Conservation (phyloP, 2,329 filamentous ascomycete species). For the Thielaviopsis populi region DNA sequence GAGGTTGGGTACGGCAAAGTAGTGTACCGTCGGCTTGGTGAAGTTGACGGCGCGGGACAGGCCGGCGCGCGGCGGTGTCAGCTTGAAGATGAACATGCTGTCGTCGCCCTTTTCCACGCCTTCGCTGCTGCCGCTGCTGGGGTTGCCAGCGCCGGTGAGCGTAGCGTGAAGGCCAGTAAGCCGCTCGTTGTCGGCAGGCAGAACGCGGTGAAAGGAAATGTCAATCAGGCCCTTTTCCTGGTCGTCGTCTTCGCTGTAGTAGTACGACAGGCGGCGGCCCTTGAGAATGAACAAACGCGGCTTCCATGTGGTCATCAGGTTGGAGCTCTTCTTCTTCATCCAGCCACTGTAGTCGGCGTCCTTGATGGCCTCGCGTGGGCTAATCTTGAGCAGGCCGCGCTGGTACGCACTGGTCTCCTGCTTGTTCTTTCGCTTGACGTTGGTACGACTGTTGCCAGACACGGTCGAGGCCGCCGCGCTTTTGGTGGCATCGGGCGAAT, state of each 20-base stretch:
- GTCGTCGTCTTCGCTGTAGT: constrained; percentile 83
- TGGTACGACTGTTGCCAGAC: constrained; percentile 30
- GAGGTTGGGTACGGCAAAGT: constrained; percentile 88
- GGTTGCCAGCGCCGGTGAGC: constrained; percentile 65
- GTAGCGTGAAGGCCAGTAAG: constrained; percentile 84
- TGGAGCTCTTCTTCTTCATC: constrained; percentile 99
- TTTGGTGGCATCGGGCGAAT: constrained; percentile 52
- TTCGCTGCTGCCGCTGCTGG: constrained; percentile 34
- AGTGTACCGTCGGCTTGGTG: constrained; percentile 92
- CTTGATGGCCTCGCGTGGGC: constrained; percentile 68
- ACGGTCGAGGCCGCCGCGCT: constrained; percentile 31
- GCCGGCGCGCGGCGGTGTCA: constrained; percentile 77
- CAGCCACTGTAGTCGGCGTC: constrained; percentile 89
- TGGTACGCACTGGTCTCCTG: constrained; percentile 92
- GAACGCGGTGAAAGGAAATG: constrained; percentile 92
- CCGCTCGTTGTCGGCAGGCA: constrained; percentile 81
- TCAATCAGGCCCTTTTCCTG: constrained; percentile 94
- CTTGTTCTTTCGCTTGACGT: constrained; percentile 56
- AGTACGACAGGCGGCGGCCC: constrained; percentile 82
- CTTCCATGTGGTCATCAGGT: constrained; percentile 96
- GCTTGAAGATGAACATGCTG: constrained; percentile 92
- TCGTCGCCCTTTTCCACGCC: constrained; percentile 39
- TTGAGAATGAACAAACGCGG: constrained; percentile 88
- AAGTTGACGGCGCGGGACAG: constrained; percentile 88
- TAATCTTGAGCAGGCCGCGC: constrained; percentile 66